Base-by-base conservation (phyloP, 441 rosid species). In the Populus trichocarpa region DNA sequence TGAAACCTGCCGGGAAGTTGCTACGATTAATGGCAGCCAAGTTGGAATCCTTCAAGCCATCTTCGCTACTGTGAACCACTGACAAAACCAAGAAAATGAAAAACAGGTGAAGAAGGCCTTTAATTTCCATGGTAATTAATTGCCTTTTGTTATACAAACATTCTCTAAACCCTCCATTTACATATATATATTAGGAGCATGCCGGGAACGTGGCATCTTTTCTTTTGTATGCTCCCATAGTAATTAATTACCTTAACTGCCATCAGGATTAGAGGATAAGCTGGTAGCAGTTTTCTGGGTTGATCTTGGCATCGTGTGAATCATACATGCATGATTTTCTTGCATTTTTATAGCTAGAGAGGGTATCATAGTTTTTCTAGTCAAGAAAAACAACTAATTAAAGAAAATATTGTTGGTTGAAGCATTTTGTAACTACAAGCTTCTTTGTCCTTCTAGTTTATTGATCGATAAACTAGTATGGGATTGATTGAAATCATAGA, bases 1-100 rank as follows among this genome's bases (percentile, higher is more conserved):
- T 30, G 32, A 30, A 72, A 30, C 38, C 76, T 2, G 64, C 57
- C 8, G 76, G 76, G 67, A 78, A 78, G 57, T 13, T 66, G 35
- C 67, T 78, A 36, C 72, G 23, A 4, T 35, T 13, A 63, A 72
- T 13, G 20, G 70, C 11, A 65, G 18, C 22, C n/a, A 25, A 3
- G 53, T 42, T 3, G 53, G 53, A 26, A 23, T 11, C n/a, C 32
- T 67, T 42, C 22, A 6, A 5, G 35, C 1, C 14, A 28, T 75
- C 71, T 30, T 42, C 42, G 16, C 53, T 42, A 28, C 42, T 12
- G 46, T 18, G 53, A 66, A 30, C 71, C 69, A 14, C 57, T 6
- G 13, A 61, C 6, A n/a, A 28, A 14, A 14, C 4, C n/a, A 50
- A 40, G 14, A 30, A 11, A 28, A 67, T 26, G 22, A 42, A 30